Evolutionary conservation across 495 filamentous ascomycete genomes (phyloP), one percentile per base, ranked within the genome.

Genomic region (Penicillium paxilli): DNA sequence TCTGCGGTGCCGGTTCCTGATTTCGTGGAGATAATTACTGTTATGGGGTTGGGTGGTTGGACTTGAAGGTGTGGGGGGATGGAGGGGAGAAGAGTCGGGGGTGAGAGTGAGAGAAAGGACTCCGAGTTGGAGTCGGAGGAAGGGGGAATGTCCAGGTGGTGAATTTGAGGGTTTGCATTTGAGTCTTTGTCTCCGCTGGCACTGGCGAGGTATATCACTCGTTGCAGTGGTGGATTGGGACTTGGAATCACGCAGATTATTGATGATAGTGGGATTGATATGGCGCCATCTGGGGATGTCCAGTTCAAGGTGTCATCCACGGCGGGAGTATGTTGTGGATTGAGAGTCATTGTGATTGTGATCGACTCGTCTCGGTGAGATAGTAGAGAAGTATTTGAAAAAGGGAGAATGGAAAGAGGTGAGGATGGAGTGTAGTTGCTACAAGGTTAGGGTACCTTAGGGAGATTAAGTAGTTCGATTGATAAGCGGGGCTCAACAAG

Each of bases 21-120:
- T 9, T 64, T 66, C 0, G 81, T 87, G 5, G 91, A 96, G 46
- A 96, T 75, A 25, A 96, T 62, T 40, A 95, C 68, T 55, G 90
- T 80, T 1, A 91, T 53, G 30, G 68, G 47, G 35, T 56, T 28
- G 24, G 30, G n/a, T 47, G 25, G 25, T 32, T n/a, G n/a, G n/a
- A 38, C 14, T 49, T 24, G 38, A 3, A 76, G 62, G 45, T 73
- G 62, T 26, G 16, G 22, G 1, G 73, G 70, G 11, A 67, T 24
- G 5, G 60, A 51, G 4, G 49, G 14, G 30, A 64, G 62, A 1
- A 35, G 50, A n/a, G 62, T 62, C 11, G 71, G 40, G 6, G 24
- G n/a, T 12, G 68, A 62, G 10, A 68, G 10, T 8, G 52, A 49
- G 2, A 12, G 22, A 16, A 19, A 67, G 44, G 7, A 50, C 5